These are phyloP conservation scores for Microstegium vimineum DNA, from an alignment of 176 grass and related monocot species.

Conservation along the genomic window DNA sequence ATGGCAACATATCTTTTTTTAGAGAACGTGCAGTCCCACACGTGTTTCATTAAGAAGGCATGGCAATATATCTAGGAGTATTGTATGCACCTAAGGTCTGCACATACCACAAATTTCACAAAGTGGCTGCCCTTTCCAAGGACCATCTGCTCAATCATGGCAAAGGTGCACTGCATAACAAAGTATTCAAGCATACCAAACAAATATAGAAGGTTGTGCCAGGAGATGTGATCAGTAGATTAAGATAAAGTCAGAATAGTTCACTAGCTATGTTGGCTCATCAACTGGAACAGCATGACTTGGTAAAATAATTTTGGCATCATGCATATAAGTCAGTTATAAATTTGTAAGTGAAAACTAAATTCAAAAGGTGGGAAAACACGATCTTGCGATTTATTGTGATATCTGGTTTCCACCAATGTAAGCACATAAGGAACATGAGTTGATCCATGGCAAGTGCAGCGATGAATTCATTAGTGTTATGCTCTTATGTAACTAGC, in stretches of 20 bases:
- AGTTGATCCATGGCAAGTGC: background rate
- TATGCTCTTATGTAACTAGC: background rate
- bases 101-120: background rate
- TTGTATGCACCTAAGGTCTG: background rate
- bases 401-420: background rate
- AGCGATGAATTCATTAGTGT: background rate
- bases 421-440: background rate
- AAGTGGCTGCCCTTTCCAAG: background rate
- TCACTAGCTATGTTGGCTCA: background rate
- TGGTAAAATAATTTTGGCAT: background rate
- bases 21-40: too few species aligned
- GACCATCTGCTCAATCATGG: background rate
- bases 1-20: background rate
- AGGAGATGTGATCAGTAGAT: background rate
- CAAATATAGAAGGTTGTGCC: background rate
- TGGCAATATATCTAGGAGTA: background rate
- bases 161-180: background rate
- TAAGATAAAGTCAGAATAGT: background rate
- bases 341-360: background rate
- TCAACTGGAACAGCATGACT: background rate
- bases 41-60: too few species aligned
- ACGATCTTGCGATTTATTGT: background rate
- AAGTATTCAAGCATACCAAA: background rate
- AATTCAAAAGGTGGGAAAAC: background rate
- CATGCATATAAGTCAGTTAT: background rate